These are phyloP conservation scores for Ophiosphaerella narmari DNA, from an alignment of 2,329 filamentous ascomycete species.

Conservation along the genomic window DNA sequence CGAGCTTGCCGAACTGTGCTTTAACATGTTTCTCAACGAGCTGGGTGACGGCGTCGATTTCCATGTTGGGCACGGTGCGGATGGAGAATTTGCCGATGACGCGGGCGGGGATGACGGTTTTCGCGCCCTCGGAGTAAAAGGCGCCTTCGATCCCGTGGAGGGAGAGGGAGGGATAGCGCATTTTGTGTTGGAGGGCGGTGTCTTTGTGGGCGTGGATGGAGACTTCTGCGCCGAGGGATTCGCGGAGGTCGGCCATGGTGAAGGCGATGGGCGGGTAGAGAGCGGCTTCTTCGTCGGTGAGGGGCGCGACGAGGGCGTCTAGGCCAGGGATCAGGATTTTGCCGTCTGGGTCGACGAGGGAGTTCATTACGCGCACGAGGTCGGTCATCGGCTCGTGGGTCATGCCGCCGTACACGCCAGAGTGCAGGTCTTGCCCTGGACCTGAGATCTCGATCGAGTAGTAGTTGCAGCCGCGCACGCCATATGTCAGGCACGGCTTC, in stretches of 20 bases:
- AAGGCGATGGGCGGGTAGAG: slow-evolving; percentile 92
- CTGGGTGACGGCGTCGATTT: slow-evolving; percentile 84
- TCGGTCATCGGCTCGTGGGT: slow-evolving; percentile 99
- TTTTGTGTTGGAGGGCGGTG: slow-evolving; percentile 89
- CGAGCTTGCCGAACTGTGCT: slow-evolving; percentile 81
- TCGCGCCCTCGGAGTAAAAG: slow-evolving; percentile 89
- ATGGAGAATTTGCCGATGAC: slow-evolving; percentile 99
- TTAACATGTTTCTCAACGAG: slow-evolving; percentile 83
- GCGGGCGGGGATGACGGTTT: slow-evolving; percentile 98
- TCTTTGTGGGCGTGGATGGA: slow-evolving; percentile 89
- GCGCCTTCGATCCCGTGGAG: slow-evolving; percentile 95
- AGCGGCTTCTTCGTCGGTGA: slow-evolving; percentile 82
- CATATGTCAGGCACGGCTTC: slow-evolving; percentile 97
- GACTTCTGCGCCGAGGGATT: slow-evolving; percentile 87
- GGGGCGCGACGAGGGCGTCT: slow-evolving; percentile 86
- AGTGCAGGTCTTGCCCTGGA: slow-evolving; percentile 91
- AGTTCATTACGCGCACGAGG: slow-evolving; percentile 78
- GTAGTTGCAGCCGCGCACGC: slow-evolving; percentile 96
- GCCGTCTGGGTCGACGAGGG: slow-evolving; percentile 85
- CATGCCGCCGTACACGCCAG: slow-evolving; percentile 93
- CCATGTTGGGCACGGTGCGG: slow-evolving; percentile 96
- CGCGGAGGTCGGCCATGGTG: slow-evolving; percentile 93
- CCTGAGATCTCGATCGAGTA: slow-evolving; percentile 91
- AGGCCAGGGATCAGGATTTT: slow-evolving; percentile 95
- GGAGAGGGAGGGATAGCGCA: slow-evolving; percentile 92